Evolutionary conservation across 345 rosid species (phyloP).

Genomic region (Brassica incana): DNA sequence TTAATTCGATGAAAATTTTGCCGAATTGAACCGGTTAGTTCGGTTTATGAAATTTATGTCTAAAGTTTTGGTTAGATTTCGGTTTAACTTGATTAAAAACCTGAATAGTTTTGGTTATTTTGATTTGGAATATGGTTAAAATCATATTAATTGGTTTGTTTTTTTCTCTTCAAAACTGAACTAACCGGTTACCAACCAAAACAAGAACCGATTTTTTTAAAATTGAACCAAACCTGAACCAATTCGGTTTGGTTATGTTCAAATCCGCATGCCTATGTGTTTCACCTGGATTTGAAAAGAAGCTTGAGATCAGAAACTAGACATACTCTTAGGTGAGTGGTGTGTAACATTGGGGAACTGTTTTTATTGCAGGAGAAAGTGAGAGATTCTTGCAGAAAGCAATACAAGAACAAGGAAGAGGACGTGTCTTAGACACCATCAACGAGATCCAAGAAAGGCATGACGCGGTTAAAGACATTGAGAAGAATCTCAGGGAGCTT

Average conservation of each 20-base stretch:
- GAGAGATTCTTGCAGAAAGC: slow-evolving; percentile 88
- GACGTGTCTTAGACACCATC: slow-evolving; percentile 71
- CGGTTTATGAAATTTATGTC: too few species aligned
- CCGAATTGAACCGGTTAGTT: neutral
- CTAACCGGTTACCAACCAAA: neutral
- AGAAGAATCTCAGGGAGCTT: slow-evolving; percentile 75
- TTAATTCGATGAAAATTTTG: neutral
- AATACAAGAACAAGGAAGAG: slow-evolving; percentile 91
- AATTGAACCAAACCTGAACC: neutral
- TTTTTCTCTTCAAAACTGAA: too few species aligned
- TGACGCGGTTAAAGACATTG: slow-evolving; percentile 77
- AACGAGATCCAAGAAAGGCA: slow-evolving; percentile 88
- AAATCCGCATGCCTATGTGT: neutral
- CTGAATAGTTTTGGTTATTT: neutral
- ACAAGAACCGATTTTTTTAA: neutral
- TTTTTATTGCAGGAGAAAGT: slow-evolving; percentile 66
- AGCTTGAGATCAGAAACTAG: neutral
- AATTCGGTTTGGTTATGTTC: neutral
- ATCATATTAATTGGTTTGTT: too few species aligned
- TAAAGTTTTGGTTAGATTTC: too few species aligned
- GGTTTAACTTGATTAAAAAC: neutral
- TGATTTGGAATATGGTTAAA: neutral
- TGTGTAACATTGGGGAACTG: slow-evolving; percentile 6
- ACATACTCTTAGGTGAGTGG: slow-evolving; percentile 1
- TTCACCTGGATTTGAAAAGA: neutral